Evolutionary conservation across 306 rosid genomes (phyloP).

Genomic region (Corylus heterophylla): DNA sequence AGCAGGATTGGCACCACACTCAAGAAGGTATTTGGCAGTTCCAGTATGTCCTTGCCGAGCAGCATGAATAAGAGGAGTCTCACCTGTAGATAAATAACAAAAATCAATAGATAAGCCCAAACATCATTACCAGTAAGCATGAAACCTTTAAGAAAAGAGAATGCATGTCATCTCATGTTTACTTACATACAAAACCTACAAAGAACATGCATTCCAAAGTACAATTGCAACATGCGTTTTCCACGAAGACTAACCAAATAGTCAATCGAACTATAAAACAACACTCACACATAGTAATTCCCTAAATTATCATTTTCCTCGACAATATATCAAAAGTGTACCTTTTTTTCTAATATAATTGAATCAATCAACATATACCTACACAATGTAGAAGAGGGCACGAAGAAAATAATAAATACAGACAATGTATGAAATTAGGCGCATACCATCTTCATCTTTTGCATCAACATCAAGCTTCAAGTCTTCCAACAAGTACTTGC

Average conservation of each 20-base stretch:
- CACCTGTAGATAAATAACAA: constrained; percentile 38
- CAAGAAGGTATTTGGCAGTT: constrained; percentile 76
- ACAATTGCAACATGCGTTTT: background rate
- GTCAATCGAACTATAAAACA: background rate
- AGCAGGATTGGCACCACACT: constrained; percentile 64
- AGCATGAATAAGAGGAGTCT: constrained; percentile 92
- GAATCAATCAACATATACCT: background rate
- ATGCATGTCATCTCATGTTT: background rate
- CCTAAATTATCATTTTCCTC: background rate
- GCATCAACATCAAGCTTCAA: constrained; percentile 77
- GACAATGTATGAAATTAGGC: background rate
- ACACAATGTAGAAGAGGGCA: background rate
- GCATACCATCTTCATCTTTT: constrained; percentile 81
- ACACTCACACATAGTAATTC: background rate
- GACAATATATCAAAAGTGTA: background rate
- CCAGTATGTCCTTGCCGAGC: constrained; percentile 77
- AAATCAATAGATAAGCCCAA: background rate
- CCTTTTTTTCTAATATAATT: background rate
- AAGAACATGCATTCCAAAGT: too few species aligned
- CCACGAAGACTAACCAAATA: background rate
- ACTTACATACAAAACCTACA: background rate
- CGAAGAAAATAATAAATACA: background rate
- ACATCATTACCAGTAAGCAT: background rate
- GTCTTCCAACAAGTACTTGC: constrained; percentile 68
- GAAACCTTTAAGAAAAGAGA: background rate